Base-by-base conservation (phyloP, 225 moss, liverwort and hornwort species). In the Pseudisothecium myosuroides region DNA sequence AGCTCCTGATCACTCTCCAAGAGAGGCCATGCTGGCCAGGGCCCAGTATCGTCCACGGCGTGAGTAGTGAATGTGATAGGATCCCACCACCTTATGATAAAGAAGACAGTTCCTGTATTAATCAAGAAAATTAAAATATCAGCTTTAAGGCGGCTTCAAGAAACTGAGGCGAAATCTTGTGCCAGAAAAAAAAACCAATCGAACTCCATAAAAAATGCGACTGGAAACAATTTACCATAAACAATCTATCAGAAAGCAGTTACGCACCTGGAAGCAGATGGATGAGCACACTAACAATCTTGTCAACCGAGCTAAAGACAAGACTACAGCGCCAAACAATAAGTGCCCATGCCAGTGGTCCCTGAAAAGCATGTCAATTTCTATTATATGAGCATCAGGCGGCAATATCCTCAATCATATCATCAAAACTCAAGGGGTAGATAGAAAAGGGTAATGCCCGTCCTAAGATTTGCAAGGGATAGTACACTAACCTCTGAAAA, bases 301-400 rank as follows among this genome's bases (percentile, higher is more conserved):
- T 99, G 86, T 99, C 99, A 17, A 99, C 93, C 61, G 99, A 99
- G 88, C 96, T 99, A 74, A 99, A 99, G 85, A 99, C 97, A 90
- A 99, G 95, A 94, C 99, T 99, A 89, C 99, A 99, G 67, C 99
- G 96, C 99, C 99, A 99, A 75, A 99, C 99, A 62, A 99, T 97
- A 22, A 99, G 97, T 78, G 99, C 99, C 97, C 99, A 99, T 81
- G 99, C 99, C 84, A 99, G 87, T 65, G 99, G 97, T 90, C 98
- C 97, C 98, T 98, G 96, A 68, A 90, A 31, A 89, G 75, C 81
- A 80, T 59, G 66, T 29, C 83, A 87, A 81, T 47, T 59, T 34
- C 63, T 91, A 37, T 63, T 65, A 63, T 39, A 73, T 87, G n/a
- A 90, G 91, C 52, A 92, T 83, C 62, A 87, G n/a, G 47, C 64